Evolutionary conservation across 192 early-diverging fungal genomes (phyloP), one percentile per base, ranked within the genome.

Genomic region (Podila epicladia): DNA sequence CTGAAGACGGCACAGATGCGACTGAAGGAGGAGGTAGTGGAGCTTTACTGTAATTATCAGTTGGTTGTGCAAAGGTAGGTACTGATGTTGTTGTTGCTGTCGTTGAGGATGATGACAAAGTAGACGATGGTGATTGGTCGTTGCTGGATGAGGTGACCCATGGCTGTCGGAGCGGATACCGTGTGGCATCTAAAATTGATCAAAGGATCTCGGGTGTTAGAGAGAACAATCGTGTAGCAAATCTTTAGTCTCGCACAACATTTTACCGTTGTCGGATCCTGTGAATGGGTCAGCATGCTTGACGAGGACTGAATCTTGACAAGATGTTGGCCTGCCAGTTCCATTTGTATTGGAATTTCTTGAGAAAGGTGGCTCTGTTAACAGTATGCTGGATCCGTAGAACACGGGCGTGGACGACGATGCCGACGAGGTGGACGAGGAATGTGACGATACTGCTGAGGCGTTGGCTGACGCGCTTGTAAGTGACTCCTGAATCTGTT

Each of bases 401-500:
- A 24, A 55, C 5, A 55, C 53, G 0, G 53, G 53, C 24, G 53
- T 55, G 8, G 62, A 15, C 5, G 62, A 37, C 22, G 62, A 19
- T 63, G 32, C 35, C 35, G 33, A 35, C 5, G 29, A 22, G 6
- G 62, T n/a, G 12, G 62, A 32, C n/a, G 62, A 38, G 20, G 62
- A 32, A 20, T 62, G 62, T n/a, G 33, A 37, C 5, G 57, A 22
- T 9, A 20, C 26, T 35, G 61, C 3, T 17, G 62, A 19, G n/a
- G 62, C 6, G 2, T 24, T 15, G 22, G 41, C 2, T 15, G 41
- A 45, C 13, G 33, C 3, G 9, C 22, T 33, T 11, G 33, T 35
- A 0, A 51, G 41, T 3, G 68, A 24, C 7, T 74, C 65, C 28
- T 85, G 85, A 6, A 65, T 55, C 32, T 82, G 84, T 26, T 82